These are phyloP conservation scores for Circinella umbellata DNA, from an alignment of 371 early-diverging fungal species.

Conservation along the genomic window DNA sequence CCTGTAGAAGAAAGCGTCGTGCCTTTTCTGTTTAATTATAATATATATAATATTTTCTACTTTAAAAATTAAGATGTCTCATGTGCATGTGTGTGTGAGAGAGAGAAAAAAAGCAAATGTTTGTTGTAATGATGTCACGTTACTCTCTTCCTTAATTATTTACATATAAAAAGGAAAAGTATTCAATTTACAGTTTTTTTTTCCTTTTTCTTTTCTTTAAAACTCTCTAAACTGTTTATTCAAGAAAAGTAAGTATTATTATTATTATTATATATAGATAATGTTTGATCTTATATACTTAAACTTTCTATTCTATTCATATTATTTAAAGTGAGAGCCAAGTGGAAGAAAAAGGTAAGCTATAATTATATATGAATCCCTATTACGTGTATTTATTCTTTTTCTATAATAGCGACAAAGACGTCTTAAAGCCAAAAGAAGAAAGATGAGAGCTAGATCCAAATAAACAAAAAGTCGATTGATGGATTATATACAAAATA, in stretches of 20 bases:
- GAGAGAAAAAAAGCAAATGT: no score
- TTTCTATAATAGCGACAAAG: slow-evolving; percentile 31
- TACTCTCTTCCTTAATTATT: neutral
- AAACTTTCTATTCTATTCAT: neutral
- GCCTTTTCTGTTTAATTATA: slow-evolving; percentile 6
- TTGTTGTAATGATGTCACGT: slow-evolving; percentile 1
- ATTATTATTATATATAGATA: neutral
- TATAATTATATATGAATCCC: neutral
- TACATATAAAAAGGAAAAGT: no score
- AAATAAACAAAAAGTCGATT: slow-evolving; percentile 16
- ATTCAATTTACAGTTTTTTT: neutral
- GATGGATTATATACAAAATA: no score
- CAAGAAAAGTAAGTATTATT: neutral
- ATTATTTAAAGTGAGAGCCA: slow-evolving; percentile 25
- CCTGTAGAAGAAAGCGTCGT: slow-evolving; percentile 5
- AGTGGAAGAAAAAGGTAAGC: slow-evolving; percentile 35
- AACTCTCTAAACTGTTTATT: neutral
- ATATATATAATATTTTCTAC: neutral
- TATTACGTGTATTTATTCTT: slow-evolving; percentile 1
- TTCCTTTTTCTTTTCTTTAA: neutral
- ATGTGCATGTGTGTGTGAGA: no score
- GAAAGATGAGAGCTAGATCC: slow-evolving; percentile 32
- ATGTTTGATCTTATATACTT: neutral
- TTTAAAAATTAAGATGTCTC: no score
- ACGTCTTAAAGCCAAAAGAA: slow-evolving; percentile 43